Conservation (phyloP, 768 basidiomycete genomes). For the Boletus tomentosulus region DNA sequence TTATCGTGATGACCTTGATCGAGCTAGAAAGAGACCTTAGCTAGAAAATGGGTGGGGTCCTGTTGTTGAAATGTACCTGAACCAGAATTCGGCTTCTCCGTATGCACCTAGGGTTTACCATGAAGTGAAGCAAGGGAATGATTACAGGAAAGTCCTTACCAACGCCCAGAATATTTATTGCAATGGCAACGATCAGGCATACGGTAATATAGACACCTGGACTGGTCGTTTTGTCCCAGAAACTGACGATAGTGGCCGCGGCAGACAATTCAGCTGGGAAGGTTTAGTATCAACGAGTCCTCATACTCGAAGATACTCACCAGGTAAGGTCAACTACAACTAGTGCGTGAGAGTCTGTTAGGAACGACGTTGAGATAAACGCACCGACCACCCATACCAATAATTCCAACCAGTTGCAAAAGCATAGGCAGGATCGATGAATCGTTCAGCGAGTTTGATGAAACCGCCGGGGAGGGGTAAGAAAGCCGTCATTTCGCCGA, state of each 20-base stretch:
- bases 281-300: background rate
- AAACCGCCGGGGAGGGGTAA: constrained; percentile 45
- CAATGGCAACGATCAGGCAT: constrained; percentile 46
- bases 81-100: constrained; percentile 48
- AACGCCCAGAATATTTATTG: constrained; percentile 42
- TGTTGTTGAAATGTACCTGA: constrained; percentile 26
- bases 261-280: constrained; percentile 44
- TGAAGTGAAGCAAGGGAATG: background rate
- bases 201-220: constrained; percentile 51
- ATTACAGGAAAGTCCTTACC: constrained; percentile 18
- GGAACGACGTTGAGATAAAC: background rate
- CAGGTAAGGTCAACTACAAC: background rate
- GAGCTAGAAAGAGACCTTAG: constrained; percentile 27
- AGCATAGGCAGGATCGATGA: constrained; percentile 30
- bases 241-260: constrained; percentile 47
- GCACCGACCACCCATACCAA: constrained; percentile 36
- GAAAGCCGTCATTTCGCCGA: constrained; percentile 46
- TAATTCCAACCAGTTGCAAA: constrained; percentile 44
- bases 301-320: background rate
- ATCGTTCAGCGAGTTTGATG: constrained; percentile 45
- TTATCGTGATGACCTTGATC: constrained; percentile 50
- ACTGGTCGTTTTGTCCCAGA: constrained; percentile 39
- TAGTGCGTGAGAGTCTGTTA: background rate
- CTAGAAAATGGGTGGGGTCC: background rate
- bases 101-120: constrained; percentile 29